Evolutionary conservation across 176 grass and related monocot genomes (phyloP).

Genomic region (Oryza meyeriana): DNA sequence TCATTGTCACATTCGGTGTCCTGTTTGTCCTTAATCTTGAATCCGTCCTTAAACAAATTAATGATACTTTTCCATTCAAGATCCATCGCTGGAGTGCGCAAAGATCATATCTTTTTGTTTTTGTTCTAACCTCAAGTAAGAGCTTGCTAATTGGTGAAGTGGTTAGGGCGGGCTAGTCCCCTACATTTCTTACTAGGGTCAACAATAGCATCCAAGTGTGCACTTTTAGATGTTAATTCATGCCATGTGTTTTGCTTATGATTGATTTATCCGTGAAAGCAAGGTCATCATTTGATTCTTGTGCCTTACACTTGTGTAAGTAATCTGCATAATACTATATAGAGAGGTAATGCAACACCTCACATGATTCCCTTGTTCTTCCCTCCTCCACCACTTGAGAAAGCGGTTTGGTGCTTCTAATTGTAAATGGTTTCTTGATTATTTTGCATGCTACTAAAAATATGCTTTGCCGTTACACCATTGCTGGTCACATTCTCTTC

Average conservation of each 20-base stretch:
- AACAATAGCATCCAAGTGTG: constrained; percentile 61
- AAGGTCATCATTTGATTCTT: constrained; percentile 44
- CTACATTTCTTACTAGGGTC: constrained; percentile 56
- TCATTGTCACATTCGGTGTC: constrained; percentile 36
- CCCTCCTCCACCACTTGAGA: constrained; percentile 39
- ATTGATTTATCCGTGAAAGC: constrained; percentile 43
- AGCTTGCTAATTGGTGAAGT: constrained; percentile 42
- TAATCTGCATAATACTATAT: constrained; percentile 25
- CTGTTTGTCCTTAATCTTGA: constrained; percentile 17
- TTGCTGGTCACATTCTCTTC: constrained; percentile 24
- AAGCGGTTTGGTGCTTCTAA: constrained; percentile 48
- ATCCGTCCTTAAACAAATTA: constrained; percentile 21
- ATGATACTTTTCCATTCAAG: constrained; percentile 34
- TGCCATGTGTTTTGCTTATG: constrained; percentile 48
- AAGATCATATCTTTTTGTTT: constrained; percentile 38
- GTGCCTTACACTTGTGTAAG: constrained; percentile 36
- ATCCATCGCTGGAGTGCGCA: constrained; percentile 31
- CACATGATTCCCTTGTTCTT: constrained; percentile 70
- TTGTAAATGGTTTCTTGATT: constrained; percentile 30
- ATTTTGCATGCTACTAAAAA: constrained; percentile 40
- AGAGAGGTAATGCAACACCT: constrained; percentile 53
- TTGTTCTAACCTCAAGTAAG: constrained; percentile 35
- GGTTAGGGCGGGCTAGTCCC: constrained; percentile 30
- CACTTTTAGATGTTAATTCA: constrained; percentile 40
- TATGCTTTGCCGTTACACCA: constrained; percentile 24